A percentile compares a stretch with the other conserved stretches of the same genome.
phyloP scores from a whole-genome alignment of 495 filamentous ascomycete genomes.

The Hypoxylon rickii region DNA sequence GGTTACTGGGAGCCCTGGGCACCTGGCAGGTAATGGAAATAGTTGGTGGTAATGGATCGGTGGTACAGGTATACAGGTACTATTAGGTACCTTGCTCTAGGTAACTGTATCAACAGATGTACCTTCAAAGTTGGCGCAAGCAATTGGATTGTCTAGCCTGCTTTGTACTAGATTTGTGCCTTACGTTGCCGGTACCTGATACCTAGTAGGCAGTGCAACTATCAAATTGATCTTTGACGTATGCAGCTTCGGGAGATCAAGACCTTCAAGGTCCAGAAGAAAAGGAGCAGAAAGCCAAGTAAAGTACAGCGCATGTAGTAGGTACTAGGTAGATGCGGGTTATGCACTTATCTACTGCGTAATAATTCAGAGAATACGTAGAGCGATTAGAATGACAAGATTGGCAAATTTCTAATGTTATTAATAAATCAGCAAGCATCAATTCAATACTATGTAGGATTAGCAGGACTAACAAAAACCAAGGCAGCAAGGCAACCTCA shows the following conservation, averaged over 20 bases:
- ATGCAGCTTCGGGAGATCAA: constrained; percentile 7
- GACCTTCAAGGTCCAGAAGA: no score
- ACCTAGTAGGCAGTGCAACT: no score
- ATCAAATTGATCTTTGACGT: no score
- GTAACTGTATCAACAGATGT: constrained; percentile 1
- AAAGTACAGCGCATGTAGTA: no score
- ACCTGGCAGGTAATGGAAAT: constrained; percentile 1
- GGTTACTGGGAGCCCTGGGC: no score
- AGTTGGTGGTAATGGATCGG: constrained; percentile 7
- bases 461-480: neutral
- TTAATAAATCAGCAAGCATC: no score
- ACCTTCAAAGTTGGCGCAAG: constrained; percentile 35
- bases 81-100: neutral
- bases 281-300: no score
- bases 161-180: constrained; percentile 37
- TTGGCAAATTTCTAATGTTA: no score
- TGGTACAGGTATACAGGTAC: constrained; percentile 1
- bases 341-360: no score
- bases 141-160: constrained; percentile 30
- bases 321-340: no score
- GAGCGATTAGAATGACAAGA: neutral
- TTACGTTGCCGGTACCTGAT: neutral
- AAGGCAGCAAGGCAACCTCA: neutral
- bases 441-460: neutral
- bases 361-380: no score